Base-by-base conservation (phyloP, 2,329 filamentous ascomycete genomes). In the Botryotinia narcissicola region DNA sequence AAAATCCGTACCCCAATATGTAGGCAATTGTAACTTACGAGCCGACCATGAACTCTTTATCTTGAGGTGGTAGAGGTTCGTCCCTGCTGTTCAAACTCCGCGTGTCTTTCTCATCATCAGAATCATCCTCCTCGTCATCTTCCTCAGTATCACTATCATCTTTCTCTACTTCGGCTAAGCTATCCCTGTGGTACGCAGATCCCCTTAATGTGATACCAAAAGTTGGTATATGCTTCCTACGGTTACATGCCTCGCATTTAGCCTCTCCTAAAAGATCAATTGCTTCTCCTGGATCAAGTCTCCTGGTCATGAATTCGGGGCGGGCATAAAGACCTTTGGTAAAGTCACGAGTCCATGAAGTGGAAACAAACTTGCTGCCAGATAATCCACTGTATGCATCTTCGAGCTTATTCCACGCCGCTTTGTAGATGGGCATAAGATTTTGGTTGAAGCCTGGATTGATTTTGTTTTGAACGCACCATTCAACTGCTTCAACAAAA, bases 401-500 rank as follows among this genome's bases (percentile, higher is more conserved):
- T 76, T 93, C 88, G 0, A 95, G 84, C 78, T 93, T 93, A 67
- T 84, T 83, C 84, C 94, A 94, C 0, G 92, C 90, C 40, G 92
- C 84, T 20, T 83, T 78, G 81, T 94, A 96, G 20, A 94, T 83
- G 12, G 87, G 84, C 40, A 60, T 67, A 74, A 93, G 88, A 8
- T 87, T 83, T 29, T 86, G 86, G 18, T 87, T 83, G 78, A 94
- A 95, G 0, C 85, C 88, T 0, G 92, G 92, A 76, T 94, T 91
- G 69, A 96, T 86, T 77, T 91, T 91, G 79, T 92, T 92, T 78
- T 94, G 92, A 3, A 95, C 90, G 82, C 95, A 91, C 92, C 92
- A 95, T 80, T 94, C 92, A 2, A 95, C 85, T 0, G 89, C 91
- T 77, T 91, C 89, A 66, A 87, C 88, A 83, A 95, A 95, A 68